phyloP scores from a whole-genome alignment of 306 rosid species.

The Abrus pulchellus region DNA sequence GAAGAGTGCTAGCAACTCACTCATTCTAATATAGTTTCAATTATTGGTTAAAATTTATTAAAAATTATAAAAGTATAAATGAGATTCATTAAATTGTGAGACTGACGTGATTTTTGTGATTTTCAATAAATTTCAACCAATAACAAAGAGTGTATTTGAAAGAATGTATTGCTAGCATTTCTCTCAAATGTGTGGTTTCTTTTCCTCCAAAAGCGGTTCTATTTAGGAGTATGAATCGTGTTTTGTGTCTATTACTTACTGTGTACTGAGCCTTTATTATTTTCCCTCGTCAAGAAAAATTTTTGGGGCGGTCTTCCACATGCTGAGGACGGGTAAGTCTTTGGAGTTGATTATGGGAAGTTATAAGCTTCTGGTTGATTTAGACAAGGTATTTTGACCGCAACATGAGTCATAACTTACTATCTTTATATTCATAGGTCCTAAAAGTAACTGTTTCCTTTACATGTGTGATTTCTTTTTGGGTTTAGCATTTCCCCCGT shows the following conservation, averaged over 20 bases:
- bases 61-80: too few species aligned
- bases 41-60: too few species aligned
- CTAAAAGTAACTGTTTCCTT: conserved; percentile 29
- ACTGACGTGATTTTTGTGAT: too few species aligned
- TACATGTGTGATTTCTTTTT: conserved; percentile 1
- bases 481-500: conserved; percentile 70
- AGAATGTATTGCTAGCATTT: too few species aligned
- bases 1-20: too few species aligned
- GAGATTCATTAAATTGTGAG: too few species aligned
- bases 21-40: too few species aligned
- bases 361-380: conserved; percentile 68
- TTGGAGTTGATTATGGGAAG: conserved; percentile 55
- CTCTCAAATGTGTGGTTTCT: not conserved
- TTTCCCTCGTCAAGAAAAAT: conserved; percentile 48
- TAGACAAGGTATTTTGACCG: conserved; percentile 64
- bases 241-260: conserved; percentile 15
- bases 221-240: conserved; percentile 10
- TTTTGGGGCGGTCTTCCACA: conserved; percentile 48
- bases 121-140: too few species aligned
- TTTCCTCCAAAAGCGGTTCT: not conserved
- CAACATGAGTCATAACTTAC: not conserved
- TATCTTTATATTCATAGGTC: not conserved
- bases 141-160: too few species aligned
- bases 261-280: not conserved
- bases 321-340: conserved; percentile 55